Evolutionary conservation across 805 yeast species (phyloP).

Genomic region (Pichia sporocuriosa): DNA sequence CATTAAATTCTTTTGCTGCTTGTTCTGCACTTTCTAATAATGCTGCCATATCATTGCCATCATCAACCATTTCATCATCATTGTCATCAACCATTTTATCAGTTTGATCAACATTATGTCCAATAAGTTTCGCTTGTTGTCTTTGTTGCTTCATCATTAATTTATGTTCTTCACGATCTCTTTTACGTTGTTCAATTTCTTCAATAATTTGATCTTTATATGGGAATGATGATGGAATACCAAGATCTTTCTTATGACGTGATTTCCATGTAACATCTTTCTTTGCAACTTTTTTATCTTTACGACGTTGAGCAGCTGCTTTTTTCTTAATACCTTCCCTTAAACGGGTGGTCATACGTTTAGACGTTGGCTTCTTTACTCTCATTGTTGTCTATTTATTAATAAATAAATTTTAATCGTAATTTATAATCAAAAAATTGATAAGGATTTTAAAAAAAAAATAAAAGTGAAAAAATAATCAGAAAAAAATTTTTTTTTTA

Average conservation of each 20-base stretch:
- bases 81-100: conserved; percentile 29
- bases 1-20: conserved; percentile 72
- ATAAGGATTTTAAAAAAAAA: too few relatives aligned
- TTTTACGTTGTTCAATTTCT: conserved; percentile 61
- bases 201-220: conserved; percentile 77
- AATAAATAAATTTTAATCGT: too few relatives aligned
- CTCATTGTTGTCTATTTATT: too few relatives aligned
- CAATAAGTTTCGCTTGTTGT: conserved; percentile 26
- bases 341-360: conserved; percentile 87
- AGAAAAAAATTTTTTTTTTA: too few relatives aligned
- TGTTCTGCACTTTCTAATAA: conserved; percentile 82
- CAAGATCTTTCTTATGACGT: conserved; percentile 76
- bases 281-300: conserved; percentile 74
- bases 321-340: conserved; percentile 95
- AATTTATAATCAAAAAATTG: too few relatives aligned
- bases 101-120: conserved; percentile 29
- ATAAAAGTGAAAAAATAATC: too few relatives aligned
- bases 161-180: conserved; percentile 48
- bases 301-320: conserved; percentile 85
- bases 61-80: conserved; percentile 32
- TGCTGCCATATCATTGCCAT: conserved; percentile 60
- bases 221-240: conserved; percentile 92
- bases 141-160: conserved; percentile 42
- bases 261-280: conserved; percentile 94
- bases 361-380: conserved; percentile 59